A percentile compares a stretch with the other conserved stretches of the same genome.
phyloP scores from a whole-genome alignment of 495 filamentous ascomycete species.

The Pseudomonodictys pantanalensis region DNA sequence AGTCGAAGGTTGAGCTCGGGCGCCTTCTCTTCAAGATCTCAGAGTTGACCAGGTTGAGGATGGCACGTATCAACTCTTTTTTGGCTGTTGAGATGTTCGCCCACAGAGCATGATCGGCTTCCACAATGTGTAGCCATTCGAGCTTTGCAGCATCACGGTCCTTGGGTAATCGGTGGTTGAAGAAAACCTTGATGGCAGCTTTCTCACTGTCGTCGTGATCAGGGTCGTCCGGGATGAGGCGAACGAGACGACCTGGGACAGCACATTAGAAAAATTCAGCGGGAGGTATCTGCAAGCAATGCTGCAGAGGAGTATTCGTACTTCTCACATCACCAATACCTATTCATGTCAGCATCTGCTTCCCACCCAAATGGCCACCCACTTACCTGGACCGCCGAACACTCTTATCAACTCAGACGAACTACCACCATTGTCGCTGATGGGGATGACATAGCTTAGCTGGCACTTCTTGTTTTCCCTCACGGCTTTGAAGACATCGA shows the following conservation, averaged over 20 bases:
- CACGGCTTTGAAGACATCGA: slow-evolving; percentile 81
- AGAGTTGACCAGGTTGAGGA: slow-evolving; percentile 81
- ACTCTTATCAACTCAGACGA: slow-evolving; percentile 89
- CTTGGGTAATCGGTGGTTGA: slow-evolving; percentile 77
- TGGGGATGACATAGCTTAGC: slow-evolving; percentile 68
- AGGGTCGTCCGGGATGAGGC: slow-evolving; percentile 67
- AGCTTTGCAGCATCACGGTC: slow-evolving; percentile 51
- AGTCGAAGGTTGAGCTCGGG: slow-evolving; percentile 79
- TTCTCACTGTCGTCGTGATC: slow-evolving; percentile 57
- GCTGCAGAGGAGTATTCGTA: slow-evolving; percentile 43
- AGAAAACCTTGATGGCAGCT: slow-evolving; percentile 70
- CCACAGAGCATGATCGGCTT: slow-evolving; percentile 75
- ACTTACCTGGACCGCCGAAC: slow-evolving; percentile 74
- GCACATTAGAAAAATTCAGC: neutral
- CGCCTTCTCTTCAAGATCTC: slow-evolving; percentile 86
- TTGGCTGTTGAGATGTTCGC: slow-evolving; percentile 72
- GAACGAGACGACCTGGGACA: slow-evolving; percentile 72
- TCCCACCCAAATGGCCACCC: neutral
- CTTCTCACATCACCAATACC: slow-evolving; percentile 87
- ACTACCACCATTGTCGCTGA: slow-evolving; percentile 91
- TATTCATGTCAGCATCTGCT: slow-evolving; percentile 12
- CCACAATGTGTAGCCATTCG: slow-evolving; percentile 90
- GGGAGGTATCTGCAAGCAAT: neutral
- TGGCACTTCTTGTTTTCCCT: slow-evolving; percentile 63
- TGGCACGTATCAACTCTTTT: slow-evolving; percentile 85